Evolutionary conservation across 345 rosid species (phyloP).

Genomic region (Rhodamnia argentea): DNA sequence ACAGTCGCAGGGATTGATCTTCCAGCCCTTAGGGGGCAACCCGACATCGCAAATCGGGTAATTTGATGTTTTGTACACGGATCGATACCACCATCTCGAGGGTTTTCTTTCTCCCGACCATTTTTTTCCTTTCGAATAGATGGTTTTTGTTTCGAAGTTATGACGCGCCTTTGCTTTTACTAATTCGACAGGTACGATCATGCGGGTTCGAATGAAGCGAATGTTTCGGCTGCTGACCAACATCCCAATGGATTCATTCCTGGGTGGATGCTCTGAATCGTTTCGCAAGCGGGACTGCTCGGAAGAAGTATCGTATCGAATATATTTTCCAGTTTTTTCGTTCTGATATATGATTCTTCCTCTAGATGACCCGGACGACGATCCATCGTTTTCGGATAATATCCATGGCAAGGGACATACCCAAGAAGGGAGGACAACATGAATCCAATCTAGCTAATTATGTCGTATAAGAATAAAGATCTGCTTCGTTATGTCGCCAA

Average conservation of each 20-base stretch:
- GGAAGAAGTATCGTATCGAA: neutral
- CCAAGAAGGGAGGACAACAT: neutral
- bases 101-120: neutral
- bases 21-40: slow-evolving; percentile 20
- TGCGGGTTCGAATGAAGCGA: slow-evolving; percentile 3
- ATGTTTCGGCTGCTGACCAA: slow-evolving; percentile 6
- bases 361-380: neutral
- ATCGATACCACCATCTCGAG: neutral
- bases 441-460: neutral
- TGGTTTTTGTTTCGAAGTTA: neutral
- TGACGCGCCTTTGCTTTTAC: neutral
- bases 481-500: neutral
- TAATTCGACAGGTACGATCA: slow-evolving; percentile 17
- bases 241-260: slow-evolving; percentile 28
- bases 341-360: neutral
- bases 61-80: neutral
- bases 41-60: slow-evolving; percentile 43
- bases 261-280: slow-evolving; percentile 33
- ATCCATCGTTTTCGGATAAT: neutral
- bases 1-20: slow-evolving; percentile 26
- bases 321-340: neutral
- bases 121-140: too few species aligned
- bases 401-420: neutral
- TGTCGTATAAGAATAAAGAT: neutral
- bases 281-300: neutral